Base-by-base conservation (phyloP, 176 grass and related monocot genomes). In the Musa troglodytarum region DNA sequence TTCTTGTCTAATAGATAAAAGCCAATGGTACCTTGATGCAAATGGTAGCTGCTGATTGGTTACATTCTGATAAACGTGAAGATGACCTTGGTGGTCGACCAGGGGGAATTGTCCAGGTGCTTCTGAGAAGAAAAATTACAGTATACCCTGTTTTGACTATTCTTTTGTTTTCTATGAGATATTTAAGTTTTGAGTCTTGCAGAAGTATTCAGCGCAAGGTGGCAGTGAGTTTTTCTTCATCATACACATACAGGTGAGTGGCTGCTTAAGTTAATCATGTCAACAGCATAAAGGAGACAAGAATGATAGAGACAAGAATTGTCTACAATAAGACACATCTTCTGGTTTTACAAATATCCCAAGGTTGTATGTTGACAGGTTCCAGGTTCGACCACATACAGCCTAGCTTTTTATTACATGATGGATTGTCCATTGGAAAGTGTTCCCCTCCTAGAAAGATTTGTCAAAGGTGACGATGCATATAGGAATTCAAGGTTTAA, bases 401-500 rank as follows among this genome's bases (percentile, higher is more conserved):
- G 75, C 73, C 86, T 98, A 67, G 90, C 94, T 68, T 91, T 98
- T 55, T 98, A 98, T 83, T 98, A 93, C 71, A 91, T 93, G 90
- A 88, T 98, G 90, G 85, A 88, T 66, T 89, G 84, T 72, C 90
- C 86, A 53, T 81, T 98, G 78, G 90, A 90, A 84, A 90, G 93
- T 80, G 86, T 98, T 52, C 94, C 94, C 56, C 80, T 98, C 56
- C 77, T 98, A 52, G 94, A 98, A 82, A 93, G 73, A 85, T 98
- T 98, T 77, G 90, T 93, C 50, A 91, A 91, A 82, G 94, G 94
- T 81, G 90, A 98, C 73, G 84, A 98, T 80, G 84, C 94, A 74
- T 98, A 87, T 54, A 93, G 94, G 86, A 98, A 98, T 87, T 98
- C 94, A 57, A 89, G 94, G 68, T 98, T 98, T 85, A 98, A 98